phyloP scores from a whole-genome alignment of 2,329 filamentous ascomycete genomes.

The Paracamarosporium sp. region DNA sequence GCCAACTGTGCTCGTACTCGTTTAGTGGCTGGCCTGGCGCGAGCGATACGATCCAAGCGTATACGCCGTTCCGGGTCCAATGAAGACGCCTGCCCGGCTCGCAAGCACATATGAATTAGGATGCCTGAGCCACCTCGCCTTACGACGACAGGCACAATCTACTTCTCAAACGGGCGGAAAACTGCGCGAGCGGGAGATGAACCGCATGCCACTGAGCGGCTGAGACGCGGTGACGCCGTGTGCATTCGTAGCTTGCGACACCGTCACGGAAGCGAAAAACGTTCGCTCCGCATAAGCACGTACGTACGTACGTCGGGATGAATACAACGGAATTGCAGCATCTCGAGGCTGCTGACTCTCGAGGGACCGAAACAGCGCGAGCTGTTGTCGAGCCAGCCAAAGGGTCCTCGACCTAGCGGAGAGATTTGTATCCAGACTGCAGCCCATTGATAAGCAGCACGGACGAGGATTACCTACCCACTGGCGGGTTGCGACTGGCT shows the following conservation, averaged over 20 bases:
- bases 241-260: neutral
- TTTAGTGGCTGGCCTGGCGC: constrained; percentile 12
- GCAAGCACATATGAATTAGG: constrained; percentile 31
- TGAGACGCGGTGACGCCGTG: neutral
- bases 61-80: constrained; percentile 1
- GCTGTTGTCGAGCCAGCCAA: neutral
- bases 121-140: constrained; percentile 36
- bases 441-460: constrained; percentile 30
- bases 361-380: neutral
- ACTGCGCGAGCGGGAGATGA: neutral
- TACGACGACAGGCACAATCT: constrained; percentile 28
- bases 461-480: constrained; percentile 17
- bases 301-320: neutral
- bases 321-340: neutral
- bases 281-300: constrained; percentile 1
- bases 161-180: constrained; percentile 1
- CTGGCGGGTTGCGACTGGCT: constrained; percentile 13
- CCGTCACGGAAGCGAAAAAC: constrained; percentile 8
- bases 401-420: neutral
- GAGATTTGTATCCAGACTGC: constrained; percentile 10
- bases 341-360: neutral
- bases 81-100: constrained; percentile 16
- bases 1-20: constrained; percentile 1
- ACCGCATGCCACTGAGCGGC: neutral
- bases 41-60: constrained; percentile 5